Evolutionary conservation across 202 grass and related monocot genomes (phyloP).

Genomic region (Elaeis oleifera): DNA sequence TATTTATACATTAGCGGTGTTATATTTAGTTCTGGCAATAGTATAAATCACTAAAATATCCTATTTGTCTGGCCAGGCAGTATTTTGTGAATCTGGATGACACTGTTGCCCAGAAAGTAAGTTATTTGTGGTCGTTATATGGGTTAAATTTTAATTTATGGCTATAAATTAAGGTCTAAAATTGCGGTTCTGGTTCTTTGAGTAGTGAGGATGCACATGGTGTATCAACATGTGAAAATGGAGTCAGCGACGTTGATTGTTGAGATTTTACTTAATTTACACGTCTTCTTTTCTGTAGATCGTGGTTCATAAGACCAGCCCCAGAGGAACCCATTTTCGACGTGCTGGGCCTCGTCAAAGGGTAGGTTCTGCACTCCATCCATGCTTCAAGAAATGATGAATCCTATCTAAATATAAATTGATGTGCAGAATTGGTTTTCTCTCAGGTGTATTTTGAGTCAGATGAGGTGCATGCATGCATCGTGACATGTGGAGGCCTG

Average conservation of each 20-base stretch:
- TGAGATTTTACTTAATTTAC: too few species aligned
- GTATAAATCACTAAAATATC: slow-evolving; percentile 10
- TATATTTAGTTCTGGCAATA: slow-evolving; percentile 27
- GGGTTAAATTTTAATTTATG: background rate
- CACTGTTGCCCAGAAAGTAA: slow-evolving; percentile 77
- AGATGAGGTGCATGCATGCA: slow-evolving; percentile 80
- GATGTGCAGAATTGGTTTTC: background rate
- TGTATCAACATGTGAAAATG: too few species aligned
- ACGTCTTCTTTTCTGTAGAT: slow-evolving; percentile 40
- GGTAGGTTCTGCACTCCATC: slow-evolving; percentile 3
- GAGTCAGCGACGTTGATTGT: too few species aligned
- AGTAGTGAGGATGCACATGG: background rate
- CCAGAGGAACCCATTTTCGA: slow-evolving; percentile 85
- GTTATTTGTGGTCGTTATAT: background rate
- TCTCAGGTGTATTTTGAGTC: slow-evolving; percentile 72
- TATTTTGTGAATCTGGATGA: slow-evolving; percentile 96
- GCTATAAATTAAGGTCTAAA: background rate
- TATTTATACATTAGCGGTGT: background rate
- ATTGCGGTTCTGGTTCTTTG: background rate
- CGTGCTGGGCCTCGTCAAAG: slow-evolving; percentile 86
- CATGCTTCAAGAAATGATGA: background rate
- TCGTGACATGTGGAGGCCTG: slow-evolving; percentile 95
- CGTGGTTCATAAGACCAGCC: slow-evolving; percentile 70
- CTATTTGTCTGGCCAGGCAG: slow-evolving; percentile 44
- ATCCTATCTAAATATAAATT: too few species aligned